phyloP scores from a whole-genome alignment of 352 stramenopile species.

The Pythium vanterpoolii region DNA sequence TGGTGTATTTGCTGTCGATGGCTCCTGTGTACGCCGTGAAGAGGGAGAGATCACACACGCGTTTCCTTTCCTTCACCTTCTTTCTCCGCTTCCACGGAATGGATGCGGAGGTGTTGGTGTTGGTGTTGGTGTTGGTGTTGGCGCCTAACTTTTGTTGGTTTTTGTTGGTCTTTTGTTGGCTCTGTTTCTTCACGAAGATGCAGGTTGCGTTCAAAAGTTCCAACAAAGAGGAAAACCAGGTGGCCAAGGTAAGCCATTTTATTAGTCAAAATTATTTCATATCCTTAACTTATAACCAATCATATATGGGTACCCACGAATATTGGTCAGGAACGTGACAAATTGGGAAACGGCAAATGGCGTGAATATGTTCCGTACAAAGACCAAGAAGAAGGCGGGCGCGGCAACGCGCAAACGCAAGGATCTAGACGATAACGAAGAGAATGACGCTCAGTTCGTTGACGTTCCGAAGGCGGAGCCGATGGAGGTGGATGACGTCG shows the following conservation, averaged over 20 bases:
- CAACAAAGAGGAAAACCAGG: not conserved
- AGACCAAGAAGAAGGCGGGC: constrained; percentile 32
- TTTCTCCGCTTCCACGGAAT: not conserved
- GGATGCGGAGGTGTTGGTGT: not conserved
- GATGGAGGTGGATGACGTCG: constrained; percentile 14
- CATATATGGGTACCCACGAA: not conserved
- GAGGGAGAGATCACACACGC: not conserved
- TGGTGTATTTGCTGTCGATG: not conserved
- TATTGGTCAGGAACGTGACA: not conserved
- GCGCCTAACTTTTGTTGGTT: not conserved
- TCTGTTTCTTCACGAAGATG: constrained; percentile 3
- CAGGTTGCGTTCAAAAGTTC: constrained; percentile 2
- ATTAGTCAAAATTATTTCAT: not conserved
- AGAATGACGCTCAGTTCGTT: not conserved
- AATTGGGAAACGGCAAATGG: not conserved
- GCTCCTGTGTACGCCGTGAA: not conserved
- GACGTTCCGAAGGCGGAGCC: not conserved
- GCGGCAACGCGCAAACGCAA: constrained; percentile 28
- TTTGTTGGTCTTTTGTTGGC: constrained; percentile 4
- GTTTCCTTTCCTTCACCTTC: not conserved
- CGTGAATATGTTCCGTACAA: constrained; percentile 34
- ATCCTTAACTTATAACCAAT: constrained; percentile 12
- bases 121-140: not conserved
- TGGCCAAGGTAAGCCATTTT: not conserved
- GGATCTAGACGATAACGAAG: constrained; percentile 24